Base-by-base conservation (phyloP, 192 early-diverging fungal species). In the Gryganskiella cystojenkinii region DNA sequence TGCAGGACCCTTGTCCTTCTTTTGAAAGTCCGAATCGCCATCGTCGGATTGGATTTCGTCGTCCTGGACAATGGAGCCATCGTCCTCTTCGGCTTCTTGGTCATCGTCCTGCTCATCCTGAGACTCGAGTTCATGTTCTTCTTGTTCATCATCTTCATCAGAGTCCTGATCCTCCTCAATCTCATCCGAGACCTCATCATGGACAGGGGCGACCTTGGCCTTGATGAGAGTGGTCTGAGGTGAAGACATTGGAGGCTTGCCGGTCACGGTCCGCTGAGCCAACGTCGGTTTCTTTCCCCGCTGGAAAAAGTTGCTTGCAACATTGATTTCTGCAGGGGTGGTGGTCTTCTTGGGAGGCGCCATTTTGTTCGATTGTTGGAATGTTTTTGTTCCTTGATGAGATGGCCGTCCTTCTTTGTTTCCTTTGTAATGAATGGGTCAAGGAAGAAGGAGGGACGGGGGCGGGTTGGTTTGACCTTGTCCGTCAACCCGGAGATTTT, bases 31-130 rank as follows among this genome's bases (percentile, higher is more conserved):
- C 56, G 58, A 27, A 43, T 31, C 43, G 25, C 27, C 42, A 19
- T 66, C 64, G 45, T 61, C 50, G 1, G 64, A 67, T 42, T 75
- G 64, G 43, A 75, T 67, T 44, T 66, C 63, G n/a, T 73, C 71
- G 46, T 51, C 28, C 11, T 27, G 19, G 0, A 58, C 31, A 24
- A 44, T 25, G 27, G 19, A 25, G 10, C 20, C 19, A 15, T 59
- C 57, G 5, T 59, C 57, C 47, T 17, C 15, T 50, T 17, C 47
- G 4, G 6, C 19, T 14, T 44, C 1, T 13, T 59, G 33, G 27
- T 42, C 34, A 1, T n/a, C n/a, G n/a, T 56, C 57, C 3, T 27
- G 34, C 34, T 28, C 19, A 8, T 42, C 57, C 24, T 59, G 37
- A n/a, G n/a, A n/a, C 42, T 47, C 53, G 10, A 43, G 25, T 6